These are phyloP conservation scores for Plasmodium vivax DNA, from an alignment of 169 alveolate genomes.

Conservation along the genomic window DNA sequence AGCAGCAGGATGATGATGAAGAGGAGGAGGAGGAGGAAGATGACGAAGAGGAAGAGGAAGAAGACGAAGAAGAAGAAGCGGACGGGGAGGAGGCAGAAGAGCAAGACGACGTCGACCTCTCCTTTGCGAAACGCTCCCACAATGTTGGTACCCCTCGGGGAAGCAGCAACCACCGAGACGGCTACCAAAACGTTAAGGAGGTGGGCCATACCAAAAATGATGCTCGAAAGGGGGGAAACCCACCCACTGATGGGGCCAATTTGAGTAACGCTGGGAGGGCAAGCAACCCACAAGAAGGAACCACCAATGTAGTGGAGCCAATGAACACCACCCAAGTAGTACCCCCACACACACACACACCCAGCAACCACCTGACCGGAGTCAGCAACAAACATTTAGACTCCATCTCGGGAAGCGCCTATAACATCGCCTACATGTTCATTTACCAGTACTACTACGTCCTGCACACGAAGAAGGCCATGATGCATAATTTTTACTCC, in stretches of 20 bases:
- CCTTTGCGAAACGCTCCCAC: not conserved
- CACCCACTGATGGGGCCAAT: not conserved
- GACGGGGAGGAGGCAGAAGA: not conserved
- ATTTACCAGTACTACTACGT: slow-evolving; percentile 61
- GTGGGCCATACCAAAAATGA: not conserved
- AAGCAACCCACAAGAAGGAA: not conserved
- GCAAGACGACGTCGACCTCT: not conserved
- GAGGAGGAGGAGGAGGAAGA: not conserved
- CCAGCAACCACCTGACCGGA: not conserved
- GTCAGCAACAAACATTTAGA: not conserved
- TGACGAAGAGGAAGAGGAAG: not conserved
- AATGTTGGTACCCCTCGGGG: not conserved
- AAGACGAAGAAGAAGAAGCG: not conserved
- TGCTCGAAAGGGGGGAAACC: not conserved
- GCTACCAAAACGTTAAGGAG: not conserved
- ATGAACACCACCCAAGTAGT: not conserved
- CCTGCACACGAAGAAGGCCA: slow-evolving; percentile 50
- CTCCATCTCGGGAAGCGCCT: slow-evolving; percentile 19
- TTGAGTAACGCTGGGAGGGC: not conserved
- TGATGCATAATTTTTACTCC: slow-evolving; percentile 67
- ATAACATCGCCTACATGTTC: slow-evolving; percentile 51
- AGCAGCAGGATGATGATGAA: not conserved
- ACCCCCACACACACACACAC: too few species aligned
- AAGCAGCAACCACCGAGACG: not conserved
- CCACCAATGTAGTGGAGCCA: not conserved